Conservation (phyloP, 2,329 filamentous ascomycete genomes). For the Ascochyta fabae region DNA sequence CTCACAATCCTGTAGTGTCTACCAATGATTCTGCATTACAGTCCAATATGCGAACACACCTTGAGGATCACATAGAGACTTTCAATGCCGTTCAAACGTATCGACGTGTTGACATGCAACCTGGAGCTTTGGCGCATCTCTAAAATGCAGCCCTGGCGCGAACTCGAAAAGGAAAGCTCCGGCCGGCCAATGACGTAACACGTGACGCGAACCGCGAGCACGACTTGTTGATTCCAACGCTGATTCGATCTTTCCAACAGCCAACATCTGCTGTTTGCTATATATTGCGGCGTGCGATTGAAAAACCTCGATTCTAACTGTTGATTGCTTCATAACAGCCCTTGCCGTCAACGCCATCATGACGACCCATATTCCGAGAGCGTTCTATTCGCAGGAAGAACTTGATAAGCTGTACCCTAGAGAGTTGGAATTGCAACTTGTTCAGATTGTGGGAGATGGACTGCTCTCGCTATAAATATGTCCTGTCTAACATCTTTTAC, state of each 20-base stretch:
- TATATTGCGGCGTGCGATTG: neutral
- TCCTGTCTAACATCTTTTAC: slow-evolving; percentile 9
- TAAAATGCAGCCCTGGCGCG: slow-evolving; percentile 9
- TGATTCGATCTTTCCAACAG: neutral
- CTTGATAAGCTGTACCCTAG: slow-evolving; percentile 81
- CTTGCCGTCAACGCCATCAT: slow-evolving; percentile 56
- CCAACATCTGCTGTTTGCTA: neutral
- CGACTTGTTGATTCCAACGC: slow-evolving; percentile 11
- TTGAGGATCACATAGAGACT: neutral
- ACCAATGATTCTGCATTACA: neutral
- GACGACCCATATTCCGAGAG: slow-evolving; percentile 77
- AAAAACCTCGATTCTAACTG: no score
- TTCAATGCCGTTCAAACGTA: neutral
- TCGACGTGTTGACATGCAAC: neutral
- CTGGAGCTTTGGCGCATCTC: slow-evolving; percentile 1
- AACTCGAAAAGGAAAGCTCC: slow-evolving; percentile 12
- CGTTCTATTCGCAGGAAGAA: slow-evolving; percentile 81
- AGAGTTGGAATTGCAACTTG: slow-evolving; percentile 80
- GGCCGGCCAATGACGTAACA: slow-evolving; percentile 27
- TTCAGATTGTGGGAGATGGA: slow-evolving; percentile 71
- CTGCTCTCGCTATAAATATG: neutral
- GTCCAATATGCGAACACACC: neutral
- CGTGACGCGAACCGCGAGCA: slow-evolving; percentile 23
- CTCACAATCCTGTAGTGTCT: slow-evolving; percentile 2
- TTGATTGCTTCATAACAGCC: neutral